Conservation (phyloP, 2,329 filamentous ascomycete genomes). For the Cadophora luteo-olivacea region DNA sequence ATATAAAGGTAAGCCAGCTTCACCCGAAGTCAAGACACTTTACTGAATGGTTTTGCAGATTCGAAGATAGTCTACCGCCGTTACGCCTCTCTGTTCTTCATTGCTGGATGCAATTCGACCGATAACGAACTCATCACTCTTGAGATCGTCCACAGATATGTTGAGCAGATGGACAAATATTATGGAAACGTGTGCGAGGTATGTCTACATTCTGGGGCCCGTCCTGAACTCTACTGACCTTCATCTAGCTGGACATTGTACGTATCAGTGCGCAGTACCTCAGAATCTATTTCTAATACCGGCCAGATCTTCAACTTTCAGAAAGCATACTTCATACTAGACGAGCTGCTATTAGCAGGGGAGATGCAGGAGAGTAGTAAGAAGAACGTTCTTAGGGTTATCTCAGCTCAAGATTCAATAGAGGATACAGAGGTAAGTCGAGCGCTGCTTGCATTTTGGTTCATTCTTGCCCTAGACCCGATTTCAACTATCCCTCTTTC, state of each 20-base stretch:
- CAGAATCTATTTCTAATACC: conserved; percentile 11
- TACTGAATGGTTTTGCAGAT: conserved; percentile 61
- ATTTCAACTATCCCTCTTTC: conserved; percentile 43
- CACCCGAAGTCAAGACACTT: neutral
- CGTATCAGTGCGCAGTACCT: conserved; percentile 14
- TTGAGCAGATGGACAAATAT: conserved; percentile 99
- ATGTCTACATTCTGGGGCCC: conserved; percentile 9
- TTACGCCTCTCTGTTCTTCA: conserved; percentile 99
- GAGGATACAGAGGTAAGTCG: conserved; percentile 95
- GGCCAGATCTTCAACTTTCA: conserved; percentile 93
- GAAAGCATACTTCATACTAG: conserved; percentile 98
- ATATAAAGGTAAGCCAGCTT: conserved; percentile 79
- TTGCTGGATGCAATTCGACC: conserved; percentile 93
- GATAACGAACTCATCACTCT: conserved; percentile 99
- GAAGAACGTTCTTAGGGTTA: conserved; percentile 96
- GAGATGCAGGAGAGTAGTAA: conserved; percentile 99
- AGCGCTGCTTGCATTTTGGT: conserved; percentile 20
- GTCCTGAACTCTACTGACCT: conserved; percentile 22
- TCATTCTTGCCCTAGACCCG: neutral
- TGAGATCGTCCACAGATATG: conserved; percentile 98
- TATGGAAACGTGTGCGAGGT: conserved; percentile 99
- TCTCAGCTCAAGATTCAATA: conserved; percentile 94
- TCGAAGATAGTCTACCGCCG: conserved; percentile 98
- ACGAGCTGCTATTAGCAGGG: conserved; percentile 92
- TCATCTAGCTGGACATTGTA: conserved; percentile 39